Evolutionary conservation across 169 alveolate species (phyloP), one percentile per base, ranked within the genome.

Genomic region (Plasmodium yoelii): DNA sequence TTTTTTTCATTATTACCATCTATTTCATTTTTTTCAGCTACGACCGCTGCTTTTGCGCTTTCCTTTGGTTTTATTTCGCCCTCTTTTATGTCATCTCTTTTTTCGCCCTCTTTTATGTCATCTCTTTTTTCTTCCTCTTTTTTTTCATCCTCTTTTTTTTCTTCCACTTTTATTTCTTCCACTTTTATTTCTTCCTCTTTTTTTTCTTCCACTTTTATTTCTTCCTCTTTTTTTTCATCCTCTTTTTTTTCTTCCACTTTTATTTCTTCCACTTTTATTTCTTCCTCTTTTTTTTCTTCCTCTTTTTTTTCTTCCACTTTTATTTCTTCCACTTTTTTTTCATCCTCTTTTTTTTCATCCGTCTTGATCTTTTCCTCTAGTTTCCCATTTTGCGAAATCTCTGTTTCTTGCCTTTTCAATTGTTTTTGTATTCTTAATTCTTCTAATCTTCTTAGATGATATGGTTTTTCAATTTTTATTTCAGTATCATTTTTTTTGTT

Each of bases 391-490:
- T 57, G n/a, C 3, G 12, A 46, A 0, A 6, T 51, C 18, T 51
- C 59, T 2, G 24, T 51, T 15, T 12, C 59, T 15, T 15, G 59
- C 44, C 34, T 44, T 28, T 77, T 65, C 34, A 26, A 24, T 65
- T 42, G 19, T 47, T 82, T 82, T 70, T 70, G 42, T 57, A 68
- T 84, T 72, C 91, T 84, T 49, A 68, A 47, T 44, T 68, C 73
- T 61, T 84, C 91, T 57, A 84, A 61, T 46, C 53, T 70, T 57
- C 42, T 68, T 22, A 84, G 53, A 34, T 61, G 55, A 55, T 26
- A 53, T 19, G 91, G 91, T 61, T 84, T 84, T 61, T 84, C 91
- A 28, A 13, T 77, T 19, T 63, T 9, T 64, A 15, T 12, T n/a
- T 24, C 12, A 15, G 39, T 74, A 26, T 71, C 69, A 39, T n/a